These are phyloP conservation scores for Dichotomocladium elegans DNA, from an alignment of 371 early-diverging fungal genomes.

Conservation along the genomic window DNA sequence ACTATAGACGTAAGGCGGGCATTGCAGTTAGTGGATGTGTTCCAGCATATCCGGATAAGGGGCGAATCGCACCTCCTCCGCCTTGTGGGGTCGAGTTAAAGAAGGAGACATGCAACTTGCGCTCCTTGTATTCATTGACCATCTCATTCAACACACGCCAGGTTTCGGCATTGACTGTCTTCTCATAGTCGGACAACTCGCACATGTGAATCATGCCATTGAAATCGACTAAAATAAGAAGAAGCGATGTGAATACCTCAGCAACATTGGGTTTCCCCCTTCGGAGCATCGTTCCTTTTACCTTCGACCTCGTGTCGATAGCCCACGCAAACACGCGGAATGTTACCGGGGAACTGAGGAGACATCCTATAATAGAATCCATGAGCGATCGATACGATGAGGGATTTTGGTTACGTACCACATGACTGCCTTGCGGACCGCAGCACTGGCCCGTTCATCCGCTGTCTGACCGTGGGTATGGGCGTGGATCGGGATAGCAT, in stretches of 20 bases:
- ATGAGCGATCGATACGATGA: no score
- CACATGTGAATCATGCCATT: constrained; percentile 59
- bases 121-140: constrained; percentile 41
- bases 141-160: constrained; percentile 58
- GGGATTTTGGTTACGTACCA: constrained; percentile 49
- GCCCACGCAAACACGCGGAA: constrained; percentile 68
- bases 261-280: not conserved
- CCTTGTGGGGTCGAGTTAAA: constrained; percentile 89
- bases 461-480: constrained; percentile 50
- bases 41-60: no score
- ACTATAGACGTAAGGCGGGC: constrained; percentile 34
- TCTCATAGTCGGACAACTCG: constrained; percentile 55
- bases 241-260: no score
- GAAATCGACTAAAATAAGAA: constrained; percentile 56
- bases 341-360: constrained; percentile 68
- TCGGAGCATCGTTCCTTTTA: constrained; percentile 3
- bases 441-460: constrained; percentile 73
- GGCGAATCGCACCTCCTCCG: constrained; percentile 71
- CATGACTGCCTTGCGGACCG: constrained; percentile 64
- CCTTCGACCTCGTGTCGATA: constrained; percentile 68
- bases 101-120: constrained; percentile 63
- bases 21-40: not conserved
- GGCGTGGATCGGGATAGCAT: constrained; percentile 67
- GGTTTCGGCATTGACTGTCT: constrained; percentile 52
- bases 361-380: no score